phyloP scores from a whole-genome alignment of 148 eudicot genomes.

The Vaccinium darrowii region DNA sequence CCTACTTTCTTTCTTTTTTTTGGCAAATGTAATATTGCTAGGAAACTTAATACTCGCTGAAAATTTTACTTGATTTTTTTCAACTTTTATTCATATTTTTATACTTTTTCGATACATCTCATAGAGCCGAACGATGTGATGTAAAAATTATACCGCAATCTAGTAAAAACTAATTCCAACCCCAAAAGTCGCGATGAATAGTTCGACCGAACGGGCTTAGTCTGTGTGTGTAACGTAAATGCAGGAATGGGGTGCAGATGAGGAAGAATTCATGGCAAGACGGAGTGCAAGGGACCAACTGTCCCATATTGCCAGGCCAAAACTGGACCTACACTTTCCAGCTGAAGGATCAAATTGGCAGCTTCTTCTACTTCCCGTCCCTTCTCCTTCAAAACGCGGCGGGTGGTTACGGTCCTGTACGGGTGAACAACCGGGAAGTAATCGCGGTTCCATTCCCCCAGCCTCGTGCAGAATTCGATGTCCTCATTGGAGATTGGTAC shows the following conservation, averaged over 20 bases:
- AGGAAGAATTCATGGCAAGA: conserved; percentile 34
- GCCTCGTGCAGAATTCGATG: conserved; percentile 21
- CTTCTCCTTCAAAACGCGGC: conserved; percentile 30
- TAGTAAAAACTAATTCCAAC: no score
- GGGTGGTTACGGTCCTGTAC: conserved; percentile 32
- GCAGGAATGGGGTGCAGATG: conserved; percentile 33
- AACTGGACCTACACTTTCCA: conserved; percentile 32
- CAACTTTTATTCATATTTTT: no score
- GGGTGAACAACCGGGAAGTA: background rate
- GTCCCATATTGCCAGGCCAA: conserved; percentile 29
- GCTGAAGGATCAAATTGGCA: conserved; percentile 31
- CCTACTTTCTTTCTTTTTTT: no score
- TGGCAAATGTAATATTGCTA: no score
- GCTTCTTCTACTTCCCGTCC: conserved; percentile 29
- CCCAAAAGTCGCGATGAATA: no score
- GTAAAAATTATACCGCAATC: no score
- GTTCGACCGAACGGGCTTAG: no score
- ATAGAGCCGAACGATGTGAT: no score
- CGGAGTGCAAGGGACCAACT: conserved; percentile 28
- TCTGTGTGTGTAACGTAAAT: no score
- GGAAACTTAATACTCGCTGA: no score
- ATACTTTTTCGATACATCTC: no score
- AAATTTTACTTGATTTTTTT: no score
- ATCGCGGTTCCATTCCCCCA: conserved; percentile 19
- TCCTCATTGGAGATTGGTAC: conserved; percentile 36